A percentile compares a stretch with the other conserved stretches of the same genome.
These are phyloP conservation scores for Brassica incana DNA, from an alignment of 345 rosid genomes.

Conservation along the genomic window DNA sequence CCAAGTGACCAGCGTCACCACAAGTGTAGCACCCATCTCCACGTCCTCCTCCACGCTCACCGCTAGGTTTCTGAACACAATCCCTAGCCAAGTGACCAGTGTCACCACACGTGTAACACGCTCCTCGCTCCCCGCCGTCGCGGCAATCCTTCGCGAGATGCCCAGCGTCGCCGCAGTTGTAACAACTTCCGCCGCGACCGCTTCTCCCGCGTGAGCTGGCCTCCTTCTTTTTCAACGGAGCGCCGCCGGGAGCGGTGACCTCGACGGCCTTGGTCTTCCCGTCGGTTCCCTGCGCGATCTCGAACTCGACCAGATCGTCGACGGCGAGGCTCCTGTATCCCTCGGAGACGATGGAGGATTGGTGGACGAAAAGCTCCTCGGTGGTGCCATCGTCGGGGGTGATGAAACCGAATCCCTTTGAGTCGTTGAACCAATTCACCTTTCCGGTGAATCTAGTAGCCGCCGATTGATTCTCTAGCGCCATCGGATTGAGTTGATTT, in stretches of 20 bases:
- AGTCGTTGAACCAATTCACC: slow-evolving; percentile 57
- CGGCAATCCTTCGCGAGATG: slow-evolving; percentile 45
- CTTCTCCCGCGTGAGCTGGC: slow-evolving; percentile 28
- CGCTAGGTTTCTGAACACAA: slow-evolving; percentile 29
- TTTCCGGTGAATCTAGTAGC: slow-evolving; percentile 54
- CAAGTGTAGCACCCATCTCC: slow-evolving; percentile 34
- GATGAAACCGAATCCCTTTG: slow-evolving; percentile 71
- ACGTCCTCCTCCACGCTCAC: slow-evolving; percentile 5
- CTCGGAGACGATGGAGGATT: slow-evolving; percentile 59
- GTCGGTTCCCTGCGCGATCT: slow-evolving; percentile 33
- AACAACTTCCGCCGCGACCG: slow-evolving; percentile 39
- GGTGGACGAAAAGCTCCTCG: slow-evolving; percentile 75
- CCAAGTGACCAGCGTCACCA: slow-evolving; percentile 35
- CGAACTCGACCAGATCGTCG: slow-evolving; percentile 54
- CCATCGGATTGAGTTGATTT: slow-evolving; percentile 22
- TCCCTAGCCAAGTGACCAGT: slow-evolving; percentile 53
- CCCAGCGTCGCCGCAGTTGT: slow-evolving; percentile 35
- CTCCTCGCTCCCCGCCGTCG: neutral
- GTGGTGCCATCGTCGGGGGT: slow-evolving; percentile 55
- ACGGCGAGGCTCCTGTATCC: slow-evolving; percentile 51
- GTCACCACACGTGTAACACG: slow-evolving; percentile 47
- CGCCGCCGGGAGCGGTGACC: slow-evolving; percentile 48
- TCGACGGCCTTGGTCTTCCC: slow-evolving; percentile 50
- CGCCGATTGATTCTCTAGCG: slow-evolving; percentile 36
- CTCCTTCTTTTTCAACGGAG: slow-evolving; percentile 37